Conservation (phyloP, 176 grass and related monocot genomes). For the Alopecurus myosuroides region DNA sequence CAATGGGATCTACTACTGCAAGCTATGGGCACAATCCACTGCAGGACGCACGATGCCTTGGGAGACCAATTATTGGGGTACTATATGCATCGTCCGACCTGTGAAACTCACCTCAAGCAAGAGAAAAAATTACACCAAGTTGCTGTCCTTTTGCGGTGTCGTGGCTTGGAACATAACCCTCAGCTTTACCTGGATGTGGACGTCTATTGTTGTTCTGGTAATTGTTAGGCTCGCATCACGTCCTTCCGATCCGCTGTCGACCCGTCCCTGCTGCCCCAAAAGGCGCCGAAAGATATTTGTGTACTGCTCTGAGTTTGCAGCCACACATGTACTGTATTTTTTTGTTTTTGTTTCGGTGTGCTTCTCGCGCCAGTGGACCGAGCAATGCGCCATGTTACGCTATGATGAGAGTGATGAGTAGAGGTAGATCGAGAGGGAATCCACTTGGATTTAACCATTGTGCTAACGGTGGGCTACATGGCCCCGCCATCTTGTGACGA, state of each 20-base stretch:
- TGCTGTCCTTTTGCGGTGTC: not conserved
- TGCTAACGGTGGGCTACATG: not conserved
- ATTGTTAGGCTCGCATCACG: not conserved
- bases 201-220: not conserved
- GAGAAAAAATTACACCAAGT: not conserved
- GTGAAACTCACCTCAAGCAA: not conserved
- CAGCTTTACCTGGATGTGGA: constrained; percentile 10
- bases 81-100: not conserved
- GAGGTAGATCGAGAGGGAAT: not conserved
- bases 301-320: not conserved
- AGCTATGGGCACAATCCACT: not conserved
- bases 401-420: not conserved
- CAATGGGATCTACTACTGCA: not conserved
- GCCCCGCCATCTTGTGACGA: not conserved
- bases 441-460: not conserved
- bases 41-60: not conserved
- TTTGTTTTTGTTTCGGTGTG: not conserved
- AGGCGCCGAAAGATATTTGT: not conserved
- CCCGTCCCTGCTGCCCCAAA: not conserved
- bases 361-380: not conserved
- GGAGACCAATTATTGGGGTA: not conserved
- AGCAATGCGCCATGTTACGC: not conserved
- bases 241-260: not conserved
- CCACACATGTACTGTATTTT: not conserved
- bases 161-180: not conserved